Base-by-base conservation (phyloP, 2,329 filamentous ascomycete genomes). In the Aulographum hederae region DNA sequence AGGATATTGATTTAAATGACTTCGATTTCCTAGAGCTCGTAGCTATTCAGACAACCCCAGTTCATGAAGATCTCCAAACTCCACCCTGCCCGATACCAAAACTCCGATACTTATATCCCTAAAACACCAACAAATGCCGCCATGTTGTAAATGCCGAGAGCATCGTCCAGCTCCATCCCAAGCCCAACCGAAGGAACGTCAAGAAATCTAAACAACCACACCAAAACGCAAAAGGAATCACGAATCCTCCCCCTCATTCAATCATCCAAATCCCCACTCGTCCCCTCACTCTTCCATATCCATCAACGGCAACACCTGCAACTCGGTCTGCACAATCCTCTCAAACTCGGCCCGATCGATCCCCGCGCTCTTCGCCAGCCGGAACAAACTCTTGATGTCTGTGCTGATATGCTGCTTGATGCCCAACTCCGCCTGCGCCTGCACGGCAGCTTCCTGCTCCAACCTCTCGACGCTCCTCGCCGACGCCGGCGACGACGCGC, bases 401-500 rank as follows among this genome's bases (percentile, higher is more conserved):
- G 76, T 73, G 21, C 73, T 74, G 28, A 89, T 72, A 52, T 86
- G 79, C 52, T 84, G 75, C 51, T 78, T 78, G 33, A 89, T 69
- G 11, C 73, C 78, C 34, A 77, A 67, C 52, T 84, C 77, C 34
- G 62, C 69, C 42, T 73, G 67, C 36, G 72, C 69, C 41, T 66
- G 65, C 39, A 61, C 69, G 37, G 60, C 58, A 2, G 65, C 66
- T 33, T 61, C 52, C 18, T 61, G 50, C 42, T 75, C 70, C 26
- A 74, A 47, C 26, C 51, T 59, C 37, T 75, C 74, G 3, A 82
- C 65, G 4, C 70, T 46, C 57, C 41, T 44, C 2, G 45, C 42
- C 4, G 63, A 56, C 58, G 50, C 47, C 5, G 48, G 68, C 12
- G 69, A 73, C 26, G 47, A 46, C 1, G 52, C 48, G 1, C 48